Evolutionary conservation across 495 filamentous ascomycete genomes (phyloP).

Genomic region (Saxophila tyrrhenica): DNA sequence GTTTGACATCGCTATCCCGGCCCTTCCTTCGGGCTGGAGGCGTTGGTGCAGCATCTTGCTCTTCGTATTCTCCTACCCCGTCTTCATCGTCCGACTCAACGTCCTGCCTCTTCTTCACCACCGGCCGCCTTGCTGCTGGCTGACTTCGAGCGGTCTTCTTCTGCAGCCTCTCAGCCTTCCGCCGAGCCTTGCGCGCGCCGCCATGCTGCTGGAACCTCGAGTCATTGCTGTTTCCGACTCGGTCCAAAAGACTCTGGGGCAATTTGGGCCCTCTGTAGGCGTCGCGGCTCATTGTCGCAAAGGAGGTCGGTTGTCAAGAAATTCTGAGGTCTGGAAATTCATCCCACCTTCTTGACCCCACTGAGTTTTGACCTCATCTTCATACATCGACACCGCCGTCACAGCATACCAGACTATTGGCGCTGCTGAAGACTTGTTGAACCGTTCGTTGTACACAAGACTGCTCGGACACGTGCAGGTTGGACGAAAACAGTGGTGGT

Average conservation of each 20-base stretch:
- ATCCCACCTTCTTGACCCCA: conserved; percentile 4
- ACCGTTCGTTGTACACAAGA: too few relatives aligned
- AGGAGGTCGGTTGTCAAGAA: neutral
- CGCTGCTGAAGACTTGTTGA: too few relatives aligned
- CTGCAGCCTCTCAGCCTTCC: conserved; percentile 44
- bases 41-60: conserved; percentile 7
- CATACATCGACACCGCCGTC: too few relatives aligned
- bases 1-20: conserved; percentile 12
- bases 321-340: neutral
- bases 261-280: conserved; percentile 50
- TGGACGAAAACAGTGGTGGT: neutral
- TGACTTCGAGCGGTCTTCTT: conserved; percentile 38
- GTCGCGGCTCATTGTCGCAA: conserved; percentile 28
- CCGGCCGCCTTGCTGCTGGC: neutral
- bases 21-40: conserved; percentile 6
- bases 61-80: conserved; percentile 26
- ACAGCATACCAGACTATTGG: too few relatives aligned
- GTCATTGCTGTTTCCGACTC: conserved; percentile 39
- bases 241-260: conserved; percentile 47
- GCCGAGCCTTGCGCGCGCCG: conserved; percentile 47
- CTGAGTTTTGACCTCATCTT: conserved; percentile 10
- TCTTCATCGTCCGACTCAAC: conserved; percentile 9
- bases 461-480: too few relatives aligned
- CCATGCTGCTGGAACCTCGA: conserved; percentile 29
- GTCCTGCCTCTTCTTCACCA: neutral